These are phyloP conservation scores for Penicillium sp. DNA, from an alignment of 2,329 filamentous ascomycete genomes.

Conservation along the genomic window DNA sequence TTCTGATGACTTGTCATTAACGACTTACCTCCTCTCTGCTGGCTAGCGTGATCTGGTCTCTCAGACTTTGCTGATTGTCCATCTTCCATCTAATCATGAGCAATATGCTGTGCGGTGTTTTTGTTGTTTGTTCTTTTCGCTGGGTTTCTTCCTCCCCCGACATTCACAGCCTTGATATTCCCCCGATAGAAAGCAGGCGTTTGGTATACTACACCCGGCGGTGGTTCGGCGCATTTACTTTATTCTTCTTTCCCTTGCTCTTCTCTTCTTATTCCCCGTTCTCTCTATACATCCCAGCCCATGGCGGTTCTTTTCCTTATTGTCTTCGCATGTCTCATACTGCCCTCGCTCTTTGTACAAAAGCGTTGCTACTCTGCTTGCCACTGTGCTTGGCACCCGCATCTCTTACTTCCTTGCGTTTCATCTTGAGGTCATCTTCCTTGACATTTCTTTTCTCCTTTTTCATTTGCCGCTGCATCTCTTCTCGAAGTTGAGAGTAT, in stretches of 20 bases:
- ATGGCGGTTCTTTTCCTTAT: conserved; percentile 13
- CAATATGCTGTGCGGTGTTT: conserved; percentile 26
- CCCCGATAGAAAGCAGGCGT: conserved; percentile 45
- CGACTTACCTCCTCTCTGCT: conserved; percentile 29
- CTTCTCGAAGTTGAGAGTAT: not conserved
- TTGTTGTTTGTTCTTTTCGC: conserved; percentile 10
- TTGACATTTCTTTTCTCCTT: conserved; percentile 12
- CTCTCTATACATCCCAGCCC: conserved; percentile 12
- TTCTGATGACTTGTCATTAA: conserved; percentile 32
- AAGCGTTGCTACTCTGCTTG: conserved; percentile 30
- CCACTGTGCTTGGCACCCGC: conserved; percentile 18
- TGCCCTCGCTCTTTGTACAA: conserved; percentile 35
- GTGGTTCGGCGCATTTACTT: conserved; percentile 38
- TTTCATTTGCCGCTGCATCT: conserved; percentile 15
- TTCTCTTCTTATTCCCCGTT: conserved; percentile 10
- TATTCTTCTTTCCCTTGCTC: conserved; percentile 19
- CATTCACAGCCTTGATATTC: conserved; percentile 37
- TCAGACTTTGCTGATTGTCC: conserved; percentile 23
- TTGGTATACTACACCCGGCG: conserved; percentile 37
- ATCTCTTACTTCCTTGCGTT: conserved; percentile 13
- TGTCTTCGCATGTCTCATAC: conserved; percentile 21
- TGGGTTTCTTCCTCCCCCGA: conserved; percentile 24
- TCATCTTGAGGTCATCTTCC: conserved; percentile 20
- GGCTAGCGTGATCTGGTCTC: conserved; percentile 36
- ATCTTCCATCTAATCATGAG: conserved; percentile 23